Evolutionary conservation across 2,329 filamentous ascomycete genomes (phyloP).

Genomic region (Xylariaceae sp.): DNA sequence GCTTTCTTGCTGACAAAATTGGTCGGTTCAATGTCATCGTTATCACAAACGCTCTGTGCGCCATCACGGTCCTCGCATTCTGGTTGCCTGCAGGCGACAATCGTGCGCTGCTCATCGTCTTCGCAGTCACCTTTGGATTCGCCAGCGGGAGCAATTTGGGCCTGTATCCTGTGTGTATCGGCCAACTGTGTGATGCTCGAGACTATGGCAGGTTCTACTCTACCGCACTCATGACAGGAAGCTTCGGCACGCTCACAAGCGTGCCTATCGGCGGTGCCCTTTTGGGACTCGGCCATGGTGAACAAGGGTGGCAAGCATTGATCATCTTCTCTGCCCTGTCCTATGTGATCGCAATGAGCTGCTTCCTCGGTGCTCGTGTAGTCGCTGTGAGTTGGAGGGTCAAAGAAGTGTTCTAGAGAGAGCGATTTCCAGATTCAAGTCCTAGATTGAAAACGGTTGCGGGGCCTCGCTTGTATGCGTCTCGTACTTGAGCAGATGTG

Average conservation of each 20-base stretch:
- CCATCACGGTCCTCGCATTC: constrained; percentile 56
- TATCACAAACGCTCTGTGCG: constrained; percentile 53
- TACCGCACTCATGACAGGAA: constrained; percentile 73
- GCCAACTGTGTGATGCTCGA: constrained; percentile 71
- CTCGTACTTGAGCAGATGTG: not conserved
- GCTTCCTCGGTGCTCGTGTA: constrained; percentile 22
- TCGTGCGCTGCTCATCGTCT: constrained; percentile 59
- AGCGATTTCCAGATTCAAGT: too few relatives aligned
- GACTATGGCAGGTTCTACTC: constrained; percentile 74
- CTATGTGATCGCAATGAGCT: constrained; percentile 24
- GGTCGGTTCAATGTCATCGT: constrained; percentile 82
- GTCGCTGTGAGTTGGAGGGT: constrained; percentile 23
- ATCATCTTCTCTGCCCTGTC: constrained; percentile 25
- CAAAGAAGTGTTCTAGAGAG: constrained; percentile 19
- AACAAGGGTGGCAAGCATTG: constrained; percentile 22
- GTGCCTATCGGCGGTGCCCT: constrained; percentile 39
- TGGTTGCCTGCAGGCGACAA: constrained; percentile 64
- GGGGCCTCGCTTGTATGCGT: too few relatives aligned
- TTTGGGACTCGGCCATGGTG: constrained; percentile 15
- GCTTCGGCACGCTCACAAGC: constrained; percentile 58
- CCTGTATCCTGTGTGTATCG: constrained; percentile 74
- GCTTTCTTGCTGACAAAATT: constrained; percentile 65
- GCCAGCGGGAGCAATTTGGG: constrained; percentile 74
- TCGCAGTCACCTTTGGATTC: constrained; percentile 72
- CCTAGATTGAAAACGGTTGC: too few relatives aligned